Evolutionary conservation across 495 filamentous ascomycete genomes (phyloP).

Genomic region (Apiosordaria backusii): DNA sequence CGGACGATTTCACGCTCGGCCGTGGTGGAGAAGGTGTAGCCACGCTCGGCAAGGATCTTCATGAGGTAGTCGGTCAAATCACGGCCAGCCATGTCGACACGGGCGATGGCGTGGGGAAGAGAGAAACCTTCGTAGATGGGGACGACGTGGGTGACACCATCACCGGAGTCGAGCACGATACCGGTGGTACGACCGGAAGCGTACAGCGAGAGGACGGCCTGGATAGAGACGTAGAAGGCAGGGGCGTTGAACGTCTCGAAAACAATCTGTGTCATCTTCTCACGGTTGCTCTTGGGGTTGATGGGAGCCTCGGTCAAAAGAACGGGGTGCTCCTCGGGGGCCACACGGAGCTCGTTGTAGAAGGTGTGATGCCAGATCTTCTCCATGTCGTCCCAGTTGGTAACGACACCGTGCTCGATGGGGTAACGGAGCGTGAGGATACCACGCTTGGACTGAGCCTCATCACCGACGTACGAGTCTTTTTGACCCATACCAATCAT

Average conservation of each 20-base stretch:
- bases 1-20: conserved; percentile 99
- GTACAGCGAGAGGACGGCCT: conserved; percentile 98
- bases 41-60: conserved; percentile 98
- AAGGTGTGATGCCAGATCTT: conserved; percentile 99
- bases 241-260: conserved; percentile 99
- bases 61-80: conserved; percentile 99
- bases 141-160: conserved; percentile 99
- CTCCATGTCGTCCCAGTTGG: conserved; percentile 99
- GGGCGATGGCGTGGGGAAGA: conserved; percentile 97
- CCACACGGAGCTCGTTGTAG: conserved; percentile 99
- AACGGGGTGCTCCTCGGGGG: conserved; percentile 99
- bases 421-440: conserved; percentile 98
- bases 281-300: conserved; percentile 99
- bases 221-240: conserved; percentile 99
- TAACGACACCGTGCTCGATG: conserved; percentile 99
- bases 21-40: conserved; percentile 99
- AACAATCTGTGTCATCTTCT: conserved; percentile 99
- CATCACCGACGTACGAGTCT: conserved; percentile 99
- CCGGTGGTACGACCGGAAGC: conserved; percentile 99
- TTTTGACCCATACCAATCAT: conserved; percentile 99
- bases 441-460: conserved; percentile 99
- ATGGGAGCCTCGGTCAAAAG: conserved; percentile 98
- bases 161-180: conserved; percentile 99
- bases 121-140: conserved; percentile 99
- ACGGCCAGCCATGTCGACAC: conserved; percentile 99